Percentiles rank a stretch among this genome's conserved stretches.
Evolutionary conservation across 1,284 basidiomycete species (phyloP).

Genomic region (Phlebopus sp.): DNA sequence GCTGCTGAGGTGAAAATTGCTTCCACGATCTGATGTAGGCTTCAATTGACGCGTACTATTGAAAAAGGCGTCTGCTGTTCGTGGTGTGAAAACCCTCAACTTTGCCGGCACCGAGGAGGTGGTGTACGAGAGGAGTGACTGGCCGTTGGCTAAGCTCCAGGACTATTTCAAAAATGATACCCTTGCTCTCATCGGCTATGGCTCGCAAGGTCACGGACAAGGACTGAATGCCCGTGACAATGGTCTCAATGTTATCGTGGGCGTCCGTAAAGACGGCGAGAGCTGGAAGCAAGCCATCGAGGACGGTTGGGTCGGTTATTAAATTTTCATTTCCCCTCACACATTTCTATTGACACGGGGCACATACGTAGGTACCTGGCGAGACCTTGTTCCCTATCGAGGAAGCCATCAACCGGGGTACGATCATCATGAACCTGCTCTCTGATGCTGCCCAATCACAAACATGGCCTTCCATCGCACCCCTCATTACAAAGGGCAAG

Average conservation of each 20-base stretch:
- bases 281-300: slow-evolving; percentile 95
- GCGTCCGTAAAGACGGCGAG: slow-evolving; percentile 96
- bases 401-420: slow-evolving; percentile 93
- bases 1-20: slow-evolving; percentile 43
- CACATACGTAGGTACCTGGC: slow-evolving; percentile 70
- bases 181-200: slow-evolving; percentile 97
- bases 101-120: slow-evolving; percentile 95
- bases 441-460: slow-evolving; percentile 97
- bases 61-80: slow-evolving; percentile 37
- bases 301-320: slow-evolving; percentile 86
- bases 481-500: slow-evolving; percentile 98
- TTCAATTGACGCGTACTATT: slow-evolving; percentile 10
- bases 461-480: slow-evolving; percentile 87
- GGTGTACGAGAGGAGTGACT: slow-evolving; percentile 98
- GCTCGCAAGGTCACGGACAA: slow-evolving; percentile 99
- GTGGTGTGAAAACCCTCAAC: slow-evolving; percentile 96
- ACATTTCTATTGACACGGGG: background rate
- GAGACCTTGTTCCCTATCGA: slow-evolving; percentile 99
- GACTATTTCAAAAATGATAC: slow-evolving; percentile 99
- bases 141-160: slow-evolving; percentile 96
- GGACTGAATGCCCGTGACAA: slow-evolving; percentile 99
- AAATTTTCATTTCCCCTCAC: background rate
- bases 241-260: slow-evolving; percentile 97
- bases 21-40: slow-evolving; percentile 11
- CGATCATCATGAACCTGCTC: slow-evolving; percentile 99